Evolutionary conservation across 78 protist species (phyloP), one percentile per base, ranked within the genome.

Genomic region (Monocercomonoides exilis): DNA sequence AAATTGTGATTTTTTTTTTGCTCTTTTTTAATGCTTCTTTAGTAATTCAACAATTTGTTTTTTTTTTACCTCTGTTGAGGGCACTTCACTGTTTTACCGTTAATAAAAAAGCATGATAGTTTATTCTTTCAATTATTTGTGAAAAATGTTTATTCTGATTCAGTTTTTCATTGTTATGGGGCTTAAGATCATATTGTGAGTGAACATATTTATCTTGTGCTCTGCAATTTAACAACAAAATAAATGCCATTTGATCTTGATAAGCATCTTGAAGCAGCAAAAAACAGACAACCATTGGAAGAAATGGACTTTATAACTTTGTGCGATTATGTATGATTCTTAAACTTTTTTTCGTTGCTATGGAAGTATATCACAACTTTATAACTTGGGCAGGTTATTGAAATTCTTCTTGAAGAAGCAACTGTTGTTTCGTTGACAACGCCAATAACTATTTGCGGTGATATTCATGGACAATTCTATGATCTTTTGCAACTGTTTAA

Each of bases 381-480:
- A n/a, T n/a, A n/a, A 29, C 70, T 54, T 11, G 11, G 38, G 11
- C 70, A 34, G 3, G 1, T 87, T 1, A 41, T 87, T 79, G 97
- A 95, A 41, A 63, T 95, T 0, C 92, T 98, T 43, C 77, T 90
- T n/a, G 97, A 95, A 42, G 99, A 98, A 93, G 34, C 91, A 6
- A 98, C 96, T 63, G 98, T 97, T 38, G 98, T 94, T 85, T 93
- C 97, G 1, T 98, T 98, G 1, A 4, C 81, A 41, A 45, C 93
- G 44, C 99, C 99, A 1, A 98, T 98, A 41, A 96, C 99, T 0
- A 95, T 97, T 2, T 92, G 95, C 70, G 99, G 99, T 5, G 99
- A 97, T 87, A 92, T 96, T 21, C 97, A 85, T 99, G 99, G 42
- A 98, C 97, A 89, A 95, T 97, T 84, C 87, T 92, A 94, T 84